Base-by-base conservation (phyloP, 306 rosid species). In the Hippophae gyantsensis region DNA sequence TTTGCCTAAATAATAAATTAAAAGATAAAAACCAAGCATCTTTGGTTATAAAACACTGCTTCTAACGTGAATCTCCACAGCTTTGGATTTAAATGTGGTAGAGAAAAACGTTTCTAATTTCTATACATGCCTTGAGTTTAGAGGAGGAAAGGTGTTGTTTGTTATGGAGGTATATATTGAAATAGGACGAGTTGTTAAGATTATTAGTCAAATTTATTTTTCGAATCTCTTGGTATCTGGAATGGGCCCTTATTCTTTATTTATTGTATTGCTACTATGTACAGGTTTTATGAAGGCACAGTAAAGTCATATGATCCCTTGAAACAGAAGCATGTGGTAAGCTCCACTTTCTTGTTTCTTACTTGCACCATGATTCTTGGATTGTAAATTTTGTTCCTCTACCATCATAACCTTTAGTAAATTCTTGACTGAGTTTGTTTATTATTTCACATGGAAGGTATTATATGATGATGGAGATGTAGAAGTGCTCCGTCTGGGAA, bases 291-390 rank as follows among this genome's bases (percentile, higher is more conserved):
- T 79, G 81, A 76, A 70, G 99, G 99, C 70, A 82, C 85, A 8
- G 70, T 93, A 63, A 93, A 88, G 81, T 93, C 99, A 66, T 79
- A 78, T 69, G 99, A 93, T 56, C 60, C 86, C 27, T 47, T 68
- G 49, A 93, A 88, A 73, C 67, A 79, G 70, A 93, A 89, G 82
- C 99, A 93, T 64, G 99, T 88, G 89, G 99, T 93, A 80, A 69
- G 93, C 68, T 75, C 54, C 63, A 61, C 58, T 54, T 65, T 42
- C 62, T 73, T 27, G 38, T 59, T 47, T 70, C 54, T 57, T 14
- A 60, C 58, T 32, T 46, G 38, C 56, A 64, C 42, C 67, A 62
- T 55, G 46, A 58, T 58, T 47, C 23, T 42, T 54, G 38, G 61
- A 67, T 67, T 45, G 54, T 26, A 12, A n/a, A 42, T 42, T 49